Evolutionary conservation across 1,139 yeast genomes (phyloP), one percentile per base, ranked within the genome.

Genomic region (Blastobotrys buckinghamii): DNA sequence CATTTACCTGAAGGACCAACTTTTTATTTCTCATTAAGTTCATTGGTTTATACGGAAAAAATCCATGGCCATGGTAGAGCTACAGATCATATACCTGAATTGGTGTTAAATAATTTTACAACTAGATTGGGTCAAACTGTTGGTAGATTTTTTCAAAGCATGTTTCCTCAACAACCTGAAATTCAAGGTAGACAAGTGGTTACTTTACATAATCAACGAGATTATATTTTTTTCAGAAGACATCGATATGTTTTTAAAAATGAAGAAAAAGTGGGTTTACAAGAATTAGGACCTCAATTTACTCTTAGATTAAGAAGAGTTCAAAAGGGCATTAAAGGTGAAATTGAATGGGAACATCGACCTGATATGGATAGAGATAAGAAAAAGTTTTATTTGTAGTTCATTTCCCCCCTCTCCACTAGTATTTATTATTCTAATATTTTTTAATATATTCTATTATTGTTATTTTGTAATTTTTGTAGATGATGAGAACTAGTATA

Each of bases 321-420:
- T 53, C 97, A 90, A 66, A 84, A 81, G 71, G 98, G 97, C 42
- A 77, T 92, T 60, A 82, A 82, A 62, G 95, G 88, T 55, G 97
- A 92, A 60, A 76, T 87, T 29, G 96, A 88, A 62, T 92, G 97
- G 97, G 97, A 92, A 68, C 95, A 89, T 70, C 80, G 87, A 59
- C 84, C 97, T 13, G 95, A 86, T 57, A 90, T 92, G 97, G 97
- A 92, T 68, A 82, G 84, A 63, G 97, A 92, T 65, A 92, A 89
- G 81, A 82, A 82, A 70, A 88, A 87, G 78, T 92, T 92, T 65
- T 84, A 88, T 65, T 72, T 90, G 59, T 90, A 73, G 40, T 42
- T 5, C 7, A 22, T 22, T 5, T 22, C 4, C 24, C 4, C 4
- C 7, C 24, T 22, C 7, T n/a, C n/a, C n/a, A n/a, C n/a, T n/a